These are phyloP conservation scores for Mrakia frigida DNA, from an alignment of 768 basidiomycete genomes.

Conservation along the genomic window DNA sequence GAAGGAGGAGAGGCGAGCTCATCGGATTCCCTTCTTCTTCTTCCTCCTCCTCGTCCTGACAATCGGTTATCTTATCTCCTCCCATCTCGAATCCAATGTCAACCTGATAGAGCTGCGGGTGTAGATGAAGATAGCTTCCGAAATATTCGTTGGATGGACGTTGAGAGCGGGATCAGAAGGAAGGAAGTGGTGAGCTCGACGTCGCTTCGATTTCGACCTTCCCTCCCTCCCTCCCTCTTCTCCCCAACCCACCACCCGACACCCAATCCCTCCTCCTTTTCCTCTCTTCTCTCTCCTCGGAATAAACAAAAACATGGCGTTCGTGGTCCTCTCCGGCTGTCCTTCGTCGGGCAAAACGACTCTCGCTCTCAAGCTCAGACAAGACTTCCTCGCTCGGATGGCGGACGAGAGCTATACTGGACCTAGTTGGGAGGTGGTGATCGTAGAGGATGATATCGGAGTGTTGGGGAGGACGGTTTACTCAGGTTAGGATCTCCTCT, in stretches of 20 bases:
- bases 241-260: background rate
- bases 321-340: constrained; percentile 81
- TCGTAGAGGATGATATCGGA: constrained; percentile 71
- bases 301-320: constrained; percentile 63
- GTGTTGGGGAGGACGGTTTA: constrained; percentile 63
- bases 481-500: constrained; percentile 52
- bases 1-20: background rate
- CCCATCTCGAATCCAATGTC: background rate
- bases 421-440: constrained; percentile 48
- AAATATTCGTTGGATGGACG: no score
- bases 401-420: constrained; percentile 54
- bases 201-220: background rate
- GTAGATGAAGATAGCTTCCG: background rate
- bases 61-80: background rate
- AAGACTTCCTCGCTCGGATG: constrained; percentile 55
- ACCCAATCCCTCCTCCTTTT: background rate
- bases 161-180: constrained; percentile 33
- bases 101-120: background rate
- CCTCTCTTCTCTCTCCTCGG: background rate
- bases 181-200: background rate
- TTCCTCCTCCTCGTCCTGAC: background rate
- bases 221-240: background rate
- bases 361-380: constrained; percentile 62
- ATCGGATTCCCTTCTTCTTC: background rate
- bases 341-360: constrained; percentile 80